phyloP scores from a whole-genome alignment of 371 early-diverging fungal genomes.

The Basidiobolus meristosporus region DNA sequence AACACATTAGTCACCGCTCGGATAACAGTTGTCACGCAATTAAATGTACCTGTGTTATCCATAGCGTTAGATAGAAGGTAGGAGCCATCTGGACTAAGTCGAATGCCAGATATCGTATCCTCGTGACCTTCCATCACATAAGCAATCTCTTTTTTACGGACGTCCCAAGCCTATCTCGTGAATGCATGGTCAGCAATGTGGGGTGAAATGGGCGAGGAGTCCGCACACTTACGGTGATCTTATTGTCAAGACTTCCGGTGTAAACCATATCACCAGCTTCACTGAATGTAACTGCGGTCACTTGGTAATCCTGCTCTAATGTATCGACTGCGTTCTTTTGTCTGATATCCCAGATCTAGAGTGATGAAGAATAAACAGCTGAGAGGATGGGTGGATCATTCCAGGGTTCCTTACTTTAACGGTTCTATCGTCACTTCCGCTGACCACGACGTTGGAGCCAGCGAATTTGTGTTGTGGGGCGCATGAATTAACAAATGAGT shows the following conservation, averaged over 20 bases:
- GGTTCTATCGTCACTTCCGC: conserved; percentile 58
- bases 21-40: not conserved
- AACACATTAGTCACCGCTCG: not conserved
- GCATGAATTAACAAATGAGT: conserved; percentile 49
- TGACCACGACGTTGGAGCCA: conserved; percentile 41
- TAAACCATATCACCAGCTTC: conserved; percentile 67
- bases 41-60: conserved; percentile 64
- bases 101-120: conserved; percentile 79
- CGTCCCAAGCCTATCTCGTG: conserved; percentile 50
- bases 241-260: conserved; percentile 80
- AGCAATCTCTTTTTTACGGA: conserved; percentile 42
- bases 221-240: conserved; percentile 36
- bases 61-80: conserved; percentile 65
- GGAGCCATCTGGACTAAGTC: conserved; percentile 66
- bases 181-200: not conserved
- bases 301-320: conserved; percentile 48
- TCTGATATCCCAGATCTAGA: conserved; percentile 51
- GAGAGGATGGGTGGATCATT: conserved; percentile 6
- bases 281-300: conserved; percentile 60
- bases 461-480: conserved; percentile 25
- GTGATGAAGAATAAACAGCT: not conserved
- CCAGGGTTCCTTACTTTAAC: conserved; percentile 27
- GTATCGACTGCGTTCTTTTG: conserved; percentile 50
- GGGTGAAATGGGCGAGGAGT: no score
- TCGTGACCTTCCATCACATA: conserved; percentile 65